Evolutionary conservation across 768 basidiomycete genomes (phyloP).

Genomic region (Coprinopsis marcescibilis): DNA sequence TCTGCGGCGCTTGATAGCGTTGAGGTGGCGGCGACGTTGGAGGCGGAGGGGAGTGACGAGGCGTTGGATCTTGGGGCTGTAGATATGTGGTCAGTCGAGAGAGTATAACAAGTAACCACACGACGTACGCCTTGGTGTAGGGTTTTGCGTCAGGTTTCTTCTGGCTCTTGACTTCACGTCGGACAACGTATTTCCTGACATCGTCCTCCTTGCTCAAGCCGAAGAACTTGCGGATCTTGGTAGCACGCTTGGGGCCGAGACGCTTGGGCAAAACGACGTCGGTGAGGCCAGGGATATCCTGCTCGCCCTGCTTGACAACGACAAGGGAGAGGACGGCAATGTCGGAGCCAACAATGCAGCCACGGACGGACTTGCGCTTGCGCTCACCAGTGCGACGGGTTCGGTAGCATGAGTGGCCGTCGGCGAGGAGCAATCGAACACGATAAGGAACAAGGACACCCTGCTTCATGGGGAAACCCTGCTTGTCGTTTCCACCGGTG

Average conservation of each 20-base stretch:
- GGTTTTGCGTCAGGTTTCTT: conserved; percentile 92
- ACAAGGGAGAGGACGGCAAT: conserved; percentile 91
- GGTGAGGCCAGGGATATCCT: conserved; percentile 86
- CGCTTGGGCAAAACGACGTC: conserved; percentile 91
- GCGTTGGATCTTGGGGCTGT: conserved; percentile 92
- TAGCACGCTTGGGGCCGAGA: conserved; percentile 94
- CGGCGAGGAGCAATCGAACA: conserved; percentile 87
- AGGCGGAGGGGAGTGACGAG: conserved; percentile 93
- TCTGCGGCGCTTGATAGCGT: conserved; percentile 80
- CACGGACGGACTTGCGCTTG: conserved; percentile 98
- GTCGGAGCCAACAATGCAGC: conserved; percentile 96
- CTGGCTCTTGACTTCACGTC: conserved; percentile 80
- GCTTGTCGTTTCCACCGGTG: conserved; percentile 98
- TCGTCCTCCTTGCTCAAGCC: conserved; percentile 97
- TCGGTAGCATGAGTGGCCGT: conserved; percentile 98
- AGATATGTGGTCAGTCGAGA: neutral
- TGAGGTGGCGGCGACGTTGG: conserved; percentile 93
- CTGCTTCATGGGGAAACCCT: conserved; percentile 99
- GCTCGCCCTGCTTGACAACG: conserved; percentile 94
- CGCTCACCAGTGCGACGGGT: conserved; percentile 89
- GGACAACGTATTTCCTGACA: conserved; percentile 94
- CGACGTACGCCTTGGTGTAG: conserved; percentile 90
- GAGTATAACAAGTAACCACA: neutral
- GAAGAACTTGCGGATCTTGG: conserved; percentile 97
- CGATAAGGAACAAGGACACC: conserved; percentile 93